Base-by-base conservation (phyloP, 2,329 filamentous ascomycete genomes). In the Fusarium anthophilum region DNA sequence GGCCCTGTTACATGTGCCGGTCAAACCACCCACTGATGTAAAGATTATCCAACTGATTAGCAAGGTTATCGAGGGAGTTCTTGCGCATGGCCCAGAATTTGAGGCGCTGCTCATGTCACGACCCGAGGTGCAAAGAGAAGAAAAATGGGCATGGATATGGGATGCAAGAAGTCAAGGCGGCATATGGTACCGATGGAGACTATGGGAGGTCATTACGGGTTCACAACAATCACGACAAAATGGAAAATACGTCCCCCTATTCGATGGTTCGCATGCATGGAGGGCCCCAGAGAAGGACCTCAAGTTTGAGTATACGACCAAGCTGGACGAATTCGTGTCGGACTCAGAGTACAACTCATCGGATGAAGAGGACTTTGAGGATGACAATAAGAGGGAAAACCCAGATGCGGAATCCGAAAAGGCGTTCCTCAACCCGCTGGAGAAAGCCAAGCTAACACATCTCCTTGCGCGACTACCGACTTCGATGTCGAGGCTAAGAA, bases 101-200 rank as follows among this genome's bases (percentile, higher is more conserved):
- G 96, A 99, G 82, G 95, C 95, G 10, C 86, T 97, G 5, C 87
- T 99, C 12, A 98, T 98, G 96, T 92, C 92, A 56, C 88, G 94
- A 24, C 90, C 93, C 0, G 91, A 95, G 62, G 93, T 98, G 3
- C 94, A 97, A 80, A 89, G 88, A 45, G 94, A 98, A 68, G 94
- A 97, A 81, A 95, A 92, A 74, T 98, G 96, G 91, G 93, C 95
- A 1, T 99, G 95, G 93, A 86, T 99, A 10, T 99, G 94, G 92
- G 93, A 98, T 81, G 89, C 95, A 26, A 89, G 91, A 74, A 95
- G 91, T 78, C 86, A 88, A 71, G 95, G 91, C 32, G 96, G 93
- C 22, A 89, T 97, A 22, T 99, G 95, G 89, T 98, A 98, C 82
- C 91, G 96, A 48, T 98, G 94, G 93, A 91, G 94, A 50, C 80